Conservation (phyloP, 2,329 filamentous ascomycete genomes). For the Hymenoscyphus fructigenus region DNA sequence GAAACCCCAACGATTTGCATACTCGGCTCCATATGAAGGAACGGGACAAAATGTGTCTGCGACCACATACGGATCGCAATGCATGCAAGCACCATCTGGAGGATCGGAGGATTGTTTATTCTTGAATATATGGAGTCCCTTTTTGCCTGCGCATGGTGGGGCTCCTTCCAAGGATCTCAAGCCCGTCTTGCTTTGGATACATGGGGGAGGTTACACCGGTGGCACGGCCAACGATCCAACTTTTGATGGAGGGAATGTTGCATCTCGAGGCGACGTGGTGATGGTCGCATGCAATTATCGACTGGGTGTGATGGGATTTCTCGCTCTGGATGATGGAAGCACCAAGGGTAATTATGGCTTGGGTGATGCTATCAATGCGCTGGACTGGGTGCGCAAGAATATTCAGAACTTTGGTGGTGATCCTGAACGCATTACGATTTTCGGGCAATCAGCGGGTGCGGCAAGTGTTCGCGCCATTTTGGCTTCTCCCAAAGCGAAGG, state of each 20-base stretch:
- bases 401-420: slow-evolving; percentile 40
- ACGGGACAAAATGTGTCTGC: slow-evolving; percentile 44
- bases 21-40: slow-evolving; percentile 46
- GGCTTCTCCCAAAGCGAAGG: slow-evolving; percentile 27
- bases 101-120: slow-evolving; percentile 55
- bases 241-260: slow-evolving; percentile 28
- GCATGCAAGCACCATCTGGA: slow-evolving; percentile 41
- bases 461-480: slow-evolving; percentile 27
- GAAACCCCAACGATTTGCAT: slow-evolving; percentile 27
- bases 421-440: slow-evolving; percentile 35
- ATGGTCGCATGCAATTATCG: slow-evolving; percentile 44
- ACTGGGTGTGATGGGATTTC: slow-evolving; percentile 43
- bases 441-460: slow-evolving; percentile 50
- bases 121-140: slow-evolving; percentile 54
- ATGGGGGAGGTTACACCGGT: slow-evolving; percentile 36
- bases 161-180: slow-evolving; percentile 27
- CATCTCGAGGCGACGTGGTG: slow-evolving; percentile 27
- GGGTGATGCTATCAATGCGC: slow-evolving; percentile 39
- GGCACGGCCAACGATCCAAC: slow-evolving; percentile 25
- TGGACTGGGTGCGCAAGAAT: slow-evolving; percentile 38
- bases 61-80: slow-evolving; percentile 45
- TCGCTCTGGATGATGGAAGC: slow-evolving; percentile 47
- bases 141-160: slow-evolving; percentile 26
- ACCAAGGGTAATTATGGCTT: slow-evolving; percentile 47
- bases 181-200: slow-evolving; percentile 35